phyloP scores from a whole-genome alignment of 352 stramenopile genomes.

The Phytophthora colocasiae region DNA sequence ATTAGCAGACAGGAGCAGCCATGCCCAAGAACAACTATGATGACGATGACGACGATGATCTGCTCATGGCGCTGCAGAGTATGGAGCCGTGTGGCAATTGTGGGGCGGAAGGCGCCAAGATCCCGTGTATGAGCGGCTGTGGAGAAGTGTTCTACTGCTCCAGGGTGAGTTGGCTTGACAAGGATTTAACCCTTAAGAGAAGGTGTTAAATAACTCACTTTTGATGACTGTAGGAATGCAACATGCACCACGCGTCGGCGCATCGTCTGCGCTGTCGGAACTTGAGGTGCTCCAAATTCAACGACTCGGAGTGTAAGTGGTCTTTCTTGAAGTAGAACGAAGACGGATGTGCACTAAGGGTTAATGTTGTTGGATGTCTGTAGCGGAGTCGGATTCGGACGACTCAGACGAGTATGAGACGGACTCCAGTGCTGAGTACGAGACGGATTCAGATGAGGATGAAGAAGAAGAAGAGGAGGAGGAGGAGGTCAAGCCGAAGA shows the following conservation, averaged over 20 bases:
- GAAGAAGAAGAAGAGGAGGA: constrained; percentile 74
- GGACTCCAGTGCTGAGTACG: constrained; percentile 58
- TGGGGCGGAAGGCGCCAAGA: constrained; percentile 79
- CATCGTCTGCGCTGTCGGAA: constrained; percentile 88
- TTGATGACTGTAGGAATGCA: constrained; percentile 64
- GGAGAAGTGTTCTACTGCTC: constrained; percentile 91
- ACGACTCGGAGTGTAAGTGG: constrained; percentile 86
- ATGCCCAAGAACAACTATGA: constrained; percentile 84
- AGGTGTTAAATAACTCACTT: not conserved
- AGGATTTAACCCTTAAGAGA: no score
- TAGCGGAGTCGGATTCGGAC: constrained; percentile 81
- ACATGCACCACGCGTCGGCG: constrained; percentile 89
- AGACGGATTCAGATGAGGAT: constrained; percentile 65
- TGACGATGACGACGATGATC: constrained; percentile 87
- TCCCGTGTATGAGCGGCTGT: constrained; percentile 89
- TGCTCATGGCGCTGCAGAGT: constrained; percentile 86
- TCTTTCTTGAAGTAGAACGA: not conserved
- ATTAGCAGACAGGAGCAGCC: not conserved
- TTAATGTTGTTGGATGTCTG: constrained; percentile 10
- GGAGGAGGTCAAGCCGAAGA: constrained; percentile 75
- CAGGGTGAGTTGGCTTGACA: constrained; percentile 41
- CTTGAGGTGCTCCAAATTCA: constrained; percentile 89
- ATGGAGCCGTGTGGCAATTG: constrained; percentile 90
- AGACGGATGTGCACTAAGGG: not conserved
- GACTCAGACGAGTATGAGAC: constrained; percentile 82